Base-by-base conservation (phyloP, 352 stramenopile species). In the Thraustochytrium striatum region DNA sequence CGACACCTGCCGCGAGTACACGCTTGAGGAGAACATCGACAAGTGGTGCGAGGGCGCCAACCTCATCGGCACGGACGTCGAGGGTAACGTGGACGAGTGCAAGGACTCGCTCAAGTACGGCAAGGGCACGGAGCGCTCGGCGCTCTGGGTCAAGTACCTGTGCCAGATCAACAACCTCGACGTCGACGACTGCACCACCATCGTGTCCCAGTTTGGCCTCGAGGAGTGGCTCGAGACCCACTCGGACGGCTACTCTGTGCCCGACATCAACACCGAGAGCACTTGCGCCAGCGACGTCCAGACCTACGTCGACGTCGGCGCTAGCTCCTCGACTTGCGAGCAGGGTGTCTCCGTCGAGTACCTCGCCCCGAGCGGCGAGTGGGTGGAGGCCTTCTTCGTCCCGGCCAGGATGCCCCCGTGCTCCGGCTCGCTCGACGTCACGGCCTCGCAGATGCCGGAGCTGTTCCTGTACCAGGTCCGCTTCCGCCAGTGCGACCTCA, bases 341-440 rank as follows among this genome's bases (percentile, higher is more conserved):
- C 44, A 38, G 16, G 65, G 65, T n/a, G 52, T 61, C 30, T 28
- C 41, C 16, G 41, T 75, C 9, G 21, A 75, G 50, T 75, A 75
- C 50, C 5, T 68, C 39, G 39, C 38, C 44, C 5, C 1, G 11
- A 13, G 21, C 38, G 39, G 25, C 7, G 65, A 72, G 50, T 75
- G 65, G 65, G 65, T 70, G n/a, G 43, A 75, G 65, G 39, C 65
- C 16, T 75, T 75, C 30, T 75, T 75, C 47, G 68, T 75, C 35
- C 65, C 65, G 0, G 65, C 43, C 11, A 35, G 11, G 3, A 7
- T 35, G 2, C 65, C 65, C 16, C 65, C 65, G 9, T 75, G 65
- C 65, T 13, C 58, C 30, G 38, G 25, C 62, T 9, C 16, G 9
- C 62, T 72, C 39, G 47, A 38, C 21, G 62, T 36, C 38, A 72